phyloP scores from a whole-genome alignment of 805 yeast genomes.

The Metschnikowia sp. region DNA sequence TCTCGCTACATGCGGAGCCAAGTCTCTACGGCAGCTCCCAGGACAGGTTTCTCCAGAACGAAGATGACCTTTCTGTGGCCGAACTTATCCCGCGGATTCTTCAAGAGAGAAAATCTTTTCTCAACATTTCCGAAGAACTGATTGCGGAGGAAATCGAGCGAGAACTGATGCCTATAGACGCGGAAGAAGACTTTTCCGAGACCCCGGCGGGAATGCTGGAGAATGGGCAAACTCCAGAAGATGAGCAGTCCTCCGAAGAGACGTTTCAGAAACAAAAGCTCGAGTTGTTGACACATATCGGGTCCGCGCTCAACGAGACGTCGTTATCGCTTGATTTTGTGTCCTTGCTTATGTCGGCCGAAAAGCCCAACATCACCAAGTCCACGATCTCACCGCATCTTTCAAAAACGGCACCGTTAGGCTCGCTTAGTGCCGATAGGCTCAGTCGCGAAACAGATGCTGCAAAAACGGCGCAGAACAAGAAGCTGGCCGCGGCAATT shows the following conservation, averaged over 20 bases:
- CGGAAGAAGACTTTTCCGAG: conserved; percentile 1
- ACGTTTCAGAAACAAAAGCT: conserved; percentile 46
- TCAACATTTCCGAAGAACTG: conserved; percentile 54
- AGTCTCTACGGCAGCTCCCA: conserved; percentile 28
- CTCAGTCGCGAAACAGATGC: conserved; percentile 21
- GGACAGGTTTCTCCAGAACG: conserved; percentile 40
- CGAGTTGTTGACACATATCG: conserved; percentile 51
- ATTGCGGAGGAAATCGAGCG: conserved; percentile 44
- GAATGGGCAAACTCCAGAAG: conserved; percentile 5
- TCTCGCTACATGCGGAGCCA: conserved; percentile 25
- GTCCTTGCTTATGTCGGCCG: conserved; percentile 74
- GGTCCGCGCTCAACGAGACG: conserved; percentile 80
- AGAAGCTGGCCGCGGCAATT: conserved; percentile 34
- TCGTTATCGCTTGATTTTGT: conserved; percentile 85
- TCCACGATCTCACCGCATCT: conserved; percentile 86
- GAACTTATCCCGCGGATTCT: conserved; percentile 60
- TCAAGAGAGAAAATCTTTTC: conserved; percentile 57
- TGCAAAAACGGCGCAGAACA: conserved; percentile 15
- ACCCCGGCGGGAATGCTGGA: background rate
- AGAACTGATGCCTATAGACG: conserved; percentile 3
- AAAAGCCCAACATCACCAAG: conserved; percentile 81
- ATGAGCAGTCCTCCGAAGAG: conserved; percentile 17
- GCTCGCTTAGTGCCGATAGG: conserved; percentile 59
- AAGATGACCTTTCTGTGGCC: conserved; percentile 44
- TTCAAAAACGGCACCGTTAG: conserved; percentile 68